phyloP scores from a whole-genome alignment of 768 basidiomycete genomes.

The Paxillus involutus region DNA sequence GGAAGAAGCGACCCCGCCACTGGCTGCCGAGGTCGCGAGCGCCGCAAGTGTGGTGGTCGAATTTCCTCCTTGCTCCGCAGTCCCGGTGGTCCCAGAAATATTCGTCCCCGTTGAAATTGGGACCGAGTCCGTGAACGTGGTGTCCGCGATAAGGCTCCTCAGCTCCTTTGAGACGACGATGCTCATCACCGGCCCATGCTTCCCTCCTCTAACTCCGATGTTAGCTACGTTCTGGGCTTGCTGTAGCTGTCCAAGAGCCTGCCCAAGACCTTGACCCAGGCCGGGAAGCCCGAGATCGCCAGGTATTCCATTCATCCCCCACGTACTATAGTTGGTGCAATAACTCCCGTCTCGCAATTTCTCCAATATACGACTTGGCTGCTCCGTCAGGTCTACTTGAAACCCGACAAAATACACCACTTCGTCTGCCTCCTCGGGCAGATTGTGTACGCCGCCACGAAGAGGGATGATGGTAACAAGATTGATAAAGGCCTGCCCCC shows the following conservation, averaged over 20 bases:
- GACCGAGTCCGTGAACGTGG: conserved; percentile 48
- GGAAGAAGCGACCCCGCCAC: conserved; percentile 5
- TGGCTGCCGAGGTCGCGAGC: conserved; percentile 14
- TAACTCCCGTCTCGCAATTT: conserved; percentile 80
- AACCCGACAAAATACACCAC: conserved; percentile 91
- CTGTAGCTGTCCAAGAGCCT: conserved; percentile 3
- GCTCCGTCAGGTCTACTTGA: conserved; percentile 89
- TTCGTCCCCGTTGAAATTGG: conserved; percentile 43
- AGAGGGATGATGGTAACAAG: conserved; percentile 91
- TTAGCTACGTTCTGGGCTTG: conserved; percentile 20
- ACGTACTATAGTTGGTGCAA: conserved; percentile 55
- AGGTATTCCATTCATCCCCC: conserved; percentile 1
- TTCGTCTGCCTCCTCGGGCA: conserved; percentile 59
- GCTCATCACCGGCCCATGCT: conserved; percentile 26
- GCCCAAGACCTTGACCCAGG: neutral
- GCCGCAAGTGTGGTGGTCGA: conserved; percentile 18
- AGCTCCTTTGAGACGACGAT: conserved; percentile 53
- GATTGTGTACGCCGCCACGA: conserved; percentile 51
- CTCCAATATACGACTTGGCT: conserved; percentile 80
- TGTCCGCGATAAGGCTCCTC: conserved; percentile 46
- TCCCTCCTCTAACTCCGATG: conserved; percentile 21
- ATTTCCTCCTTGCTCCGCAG: conserved; percentile 10
- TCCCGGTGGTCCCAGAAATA: conserved; percentile 26
- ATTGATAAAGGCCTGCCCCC: conserved; percentile 86
- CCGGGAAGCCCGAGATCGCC: neutral